Evolutionary conservation across 2,329 filamentous ascomycete genomes (phyloP).

Genomic region (Aureobasidium lini): DNA sequence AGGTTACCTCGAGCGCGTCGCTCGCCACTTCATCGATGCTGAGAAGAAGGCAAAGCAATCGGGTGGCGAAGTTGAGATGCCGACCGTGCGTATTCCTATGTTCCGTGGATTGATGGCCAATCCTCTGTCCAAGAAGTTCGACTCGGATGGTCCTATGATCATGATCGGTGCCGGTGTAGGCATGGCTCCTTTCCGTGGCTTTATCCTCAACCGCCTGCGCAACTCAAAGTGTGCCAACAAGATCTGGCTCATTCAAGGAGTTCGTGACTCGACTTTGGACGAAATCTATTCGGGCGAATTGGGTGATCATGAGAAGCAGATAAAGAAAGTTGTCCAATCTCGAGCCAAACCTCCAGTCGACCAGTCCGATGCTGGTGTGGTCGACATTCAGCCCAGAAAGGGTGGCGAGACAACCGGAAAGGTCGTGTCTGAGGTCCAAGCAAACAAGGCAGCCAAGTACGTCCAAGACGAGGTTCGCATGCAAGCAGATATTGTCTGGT

Average conservation of each 20-base stretch:
- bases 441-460: slow-evolving; percentile 66
- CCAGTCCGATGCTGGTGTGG: slow-evolving; percentile 23
- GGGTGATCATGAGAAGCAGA: slow-evolving; percentile 69
- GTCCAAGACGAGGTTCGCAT: slow-evolving; percentile 91
- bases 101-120: slow-evolving; percentile 98
- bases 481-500: slow-evolving; percentile 97
- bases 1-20: slow-evolving; percentile 85
- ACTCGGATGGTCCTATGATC: slow-evolving; percentile 92
- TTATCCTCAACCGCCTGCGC: slow-evolving; percentile 88
- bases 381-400: slow-evolving; percentile 17
- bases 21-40: slow-evolving; percentile 61
- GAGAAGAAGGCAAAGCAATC: slow-evolving; percentile 49
- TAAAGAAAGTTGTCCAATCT: slow-evolving; percentile 45
- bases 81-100: slow-evolving; percentile 79
- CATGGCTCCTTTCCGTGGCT: slow-evolving; percentile 94
- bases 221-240: slow-evolving; percentile 96
- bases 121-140: slow-evolving; percentile 84
- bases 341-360: slow-evolving; percentile 26
- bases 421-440: slow-evolving; percentile 64
- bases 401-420: slow-evolving; percentile 63
- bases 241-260: slow-evolving; percentile 91
- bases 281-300: slow-evolving; percentile 96
- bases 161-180: slow-evolving; percentile 94
- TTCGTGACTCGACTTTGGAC: slow-evolving; percentile 88
- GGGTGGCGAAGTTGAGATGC: slow-evolving; percentile 37